Conservation (phyloP, 345 rosid species). For the Salix brachista region DNA sequence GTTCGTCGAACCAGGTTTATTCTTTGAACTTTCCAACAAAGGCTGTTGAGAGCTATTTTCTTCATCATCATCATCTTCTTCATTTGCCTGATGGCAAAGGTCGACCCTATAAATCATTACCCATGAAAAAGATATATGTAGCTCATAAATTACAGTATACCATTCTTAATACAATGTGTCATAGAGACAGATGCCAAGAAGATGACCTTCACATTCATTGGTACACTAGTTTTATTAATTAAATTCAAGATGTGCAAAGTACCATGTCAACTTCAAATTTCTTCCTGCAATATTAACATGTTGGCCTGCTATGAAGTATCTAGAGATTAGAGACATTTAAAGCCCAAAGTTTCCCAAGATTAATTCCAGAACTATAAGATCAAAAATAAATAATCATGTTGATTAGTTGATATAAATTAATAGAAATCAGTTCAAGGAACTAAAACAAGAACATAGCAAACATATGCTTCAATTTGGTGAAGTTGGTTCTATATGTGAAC, state of each 20-base stretch:
- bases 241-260: background rate
- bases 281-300: background rate
- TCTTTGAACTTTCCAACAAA: constrained; percentile 37
- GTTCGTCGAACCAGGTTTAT: constrained; percentile 30
- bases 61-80: constrained; percentile 62
- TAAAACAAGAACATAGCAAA: background rate
- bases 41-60: constrained; percentile 50
- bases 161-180: background rate
- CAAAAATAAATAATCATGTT: background rate
- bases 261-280: background rate
- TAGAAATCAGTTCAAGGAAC: background rate
- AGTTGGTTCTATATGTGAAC: background rate
- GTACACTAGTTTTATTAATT: background rate
- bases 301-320: background rate
- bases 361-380: background rate
- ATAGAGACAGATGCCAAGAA: background rate
- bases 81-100: constrained; percentile 62
- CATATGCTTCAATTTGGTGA: background rate
- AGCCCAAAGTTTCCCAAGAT: background rate
- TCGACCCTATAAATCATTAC: constrained; percentile 45
- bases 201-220: background rate
- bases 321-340: background rate
- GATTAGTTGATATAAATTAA: background rate
- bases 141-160: background rate
- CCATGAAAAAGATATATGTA: constrained; percentile 5